A percentile compares a stretch with the other conserved stretches of the same genome.
phyloP scores from a whole-genome alignment of 2,329 filamentous ascomycete genomes.

The Paecilomyces formosus region DNA sequence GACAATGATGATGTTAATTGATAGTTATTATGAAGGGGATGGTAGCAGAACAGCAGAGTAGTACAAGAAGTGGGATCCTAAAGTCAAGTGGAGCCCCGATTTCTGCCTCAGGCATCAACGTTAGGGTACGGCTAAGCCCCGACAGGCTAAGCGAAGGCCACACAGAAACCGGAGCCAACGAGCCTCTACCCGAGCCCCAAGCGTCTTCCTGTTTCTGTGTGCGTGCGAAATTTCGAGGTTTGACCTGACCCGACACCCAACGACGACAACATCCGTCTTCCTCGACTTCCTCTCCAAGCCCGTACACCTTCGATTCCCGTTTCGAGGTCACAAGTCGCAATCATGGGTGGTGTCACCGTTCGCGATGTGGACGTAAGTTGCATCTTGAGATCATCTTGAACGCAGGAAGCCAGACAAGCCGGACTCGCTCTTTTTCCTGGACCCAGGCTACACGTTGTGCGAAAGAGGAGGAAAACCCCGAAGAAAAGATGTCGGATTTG shows the following conservation, averaged over 20 bases:
- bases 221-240: slow-evolving; percentile 30
- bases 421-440: neutral
- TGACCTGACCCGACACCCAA: slow-evolving; percentile 15
- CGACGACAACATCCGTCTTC: slow-evolving; percentile 33
- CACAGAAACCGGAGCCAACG: slow-evolving; percentile 20
- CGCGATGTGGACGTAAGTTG: slow-evolving; percentile 57
- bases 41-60: too few species aligned
- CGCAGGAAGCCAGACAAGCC: neutral
- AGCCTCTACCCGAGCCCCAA: slow-evolving; percentile 8
- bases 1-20: neutral
- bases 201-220: slow-evolving; percentile 18
- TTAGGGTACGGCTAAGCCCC: slow-evolving; percentile 34
- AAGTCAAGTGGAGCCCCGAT: neutral
- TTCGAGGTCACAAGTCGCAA: slow-evolving; percentile 39
- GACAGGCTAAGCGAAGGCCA: slow-evolving; percentile 34
- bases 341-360: slow-evolving; percentile 61
- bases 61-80: too few species aligned
- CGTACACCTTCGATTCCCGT: slow-evolving; percentile 9
- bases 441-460: neutral
- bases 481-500: neutral
- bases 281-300: slow-evolving; percentile 22
- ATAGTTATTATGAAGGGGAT: neutral
- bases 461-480: neutral
- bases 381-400: slow-evolving; percentile 10
- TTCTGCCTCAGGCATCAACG: slow-evolving; percentile 11